Base-by-base conservation (phyloP, 768 basidiomycete genomes). In the Suillus bovinus region DNA sequence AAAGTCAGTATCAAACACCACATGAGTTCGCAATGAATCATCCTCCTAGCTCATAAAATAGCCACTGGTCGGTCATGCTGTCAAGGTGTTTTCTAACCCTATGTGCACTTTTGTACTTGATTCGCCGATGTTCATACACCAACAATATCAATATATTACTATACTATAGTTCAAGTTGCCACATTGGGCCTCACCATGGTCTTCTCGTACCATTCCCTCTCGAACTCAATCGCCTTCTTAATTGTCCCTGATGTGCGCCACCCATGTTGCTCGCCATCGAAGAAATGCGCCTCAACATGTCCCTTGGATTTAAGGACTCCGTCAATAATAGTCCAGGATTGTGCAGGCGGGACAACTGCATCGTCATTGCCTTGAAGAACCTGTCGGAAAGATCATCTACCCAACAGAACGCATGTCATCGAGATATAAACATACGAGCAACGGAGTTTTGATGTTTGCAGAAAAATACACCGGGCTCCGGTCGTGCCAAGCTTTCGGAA, bases 321-420 rank as follows among this genome's bases (percentile, higher is more conserved):
- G 4, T 56, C 38, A 20, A 56, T 13, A 27, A 56, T 56, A 39
- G 55, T 56, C 55, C 55, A 56, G 0, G 90, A 82, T 68, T 93
- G 90, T 16, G 78, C 80, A 2, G 86, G 87, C 0, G 85, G 90
- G 0, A 93, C 91, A 34, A 90, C 80, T 62, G 74, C 77, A 70
- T 90, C 88, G 0, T 78, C 70, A 1, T 81, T 76, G 13, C 89
- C 89, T 76, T 92, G 89, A 22, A 91, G 74, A 24, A 90, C 82
- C 89, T 90, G 60, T 49, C 56, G 3, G 29, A 64, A 50, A 31
- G 67, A 60, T 29, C 50, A 69, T 27, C 63, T 61, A 29, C n/a
- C 39, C 10, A 50, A 11, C 22, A 38, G 16, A 56, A 27, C 46
- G 5, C 20, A 3, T 36, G 0, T 86, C 80, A 66, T 89, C 24